These are phyloP conservation scores for Kodamaea suecica DNA, from an alignment of 1,139 yeast genomes.

Conservation along the genomic window DNA sequence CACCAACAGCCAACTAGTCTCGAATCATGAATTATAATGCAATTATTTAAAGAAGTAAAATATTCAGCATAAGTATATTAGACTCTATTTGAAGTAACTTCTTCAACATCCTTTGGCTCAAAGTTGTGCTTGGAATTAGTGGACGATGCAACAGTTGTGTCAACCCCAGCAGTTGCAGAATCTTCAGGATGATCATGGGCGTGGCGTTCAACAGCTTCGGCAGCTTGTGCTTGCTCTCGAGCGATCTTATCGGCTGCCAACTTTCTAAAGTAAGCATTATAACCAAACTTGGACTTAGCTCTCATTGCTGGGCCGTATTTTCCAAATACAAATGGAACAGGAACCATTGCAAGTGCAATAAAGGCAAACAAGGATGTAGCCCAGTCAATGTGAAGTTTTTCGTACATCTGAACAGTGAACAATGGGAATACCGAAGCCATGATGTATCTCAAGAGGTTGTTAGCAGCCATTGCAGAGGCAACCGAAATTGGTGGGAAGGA, in stretches of 20 bases:
- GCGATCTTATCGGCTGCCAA: constrained; percentile 27
- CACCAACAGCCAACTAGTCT: too few relatives aligned
- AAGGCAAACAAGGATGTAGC: constrained; percentile 25
- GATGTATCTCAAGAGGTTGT: constrained; percentile 64
- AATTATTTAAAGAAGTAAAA: too few relatives aligned
- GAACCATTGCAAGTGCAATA: constrained; percentile 26
- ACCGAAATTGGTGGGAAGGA: constrained; percentile 71
- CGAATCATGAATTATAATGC: not conserved
- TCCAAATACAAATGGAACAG: constrained; percentile 24
- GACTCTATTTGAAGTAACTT: constrained; percentile 9
- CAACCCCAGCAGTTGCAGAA: not conserved
- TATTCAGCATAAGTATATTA: constrained; percentile 1
- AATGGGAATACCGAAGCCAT: constrained; percentile 60
- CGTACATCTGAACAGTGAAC: constrained; percentile 45
- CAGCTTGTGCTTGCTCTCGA: constrained; percentile 11
- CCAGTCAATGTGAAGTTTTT: constrained; percentile 32
- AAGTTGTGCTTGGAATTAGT: not conserved
- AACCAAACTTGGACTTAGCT: constrained; percentile 37
- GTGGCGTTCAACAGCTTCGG: constrained; percentile 11
- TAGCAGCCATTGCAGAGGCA: constrained; percentile 80
- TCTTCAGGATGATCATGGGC: constrained; percentile 3
- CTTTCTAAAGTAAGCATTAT: constrained; percentile 44
- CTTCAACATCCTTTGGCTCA: constrained; percentile 5
- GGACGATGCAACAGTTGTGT: not conserved
- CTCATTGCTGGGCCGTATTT: constrained; percentile 20